Percentiles rank a stretch among this genome's conserved stretches.
phyloP scores from a whole-genome alignment of 2,329 filamentous ascomycete genomes.

The Cercospora zeae-maydis region DNA sequence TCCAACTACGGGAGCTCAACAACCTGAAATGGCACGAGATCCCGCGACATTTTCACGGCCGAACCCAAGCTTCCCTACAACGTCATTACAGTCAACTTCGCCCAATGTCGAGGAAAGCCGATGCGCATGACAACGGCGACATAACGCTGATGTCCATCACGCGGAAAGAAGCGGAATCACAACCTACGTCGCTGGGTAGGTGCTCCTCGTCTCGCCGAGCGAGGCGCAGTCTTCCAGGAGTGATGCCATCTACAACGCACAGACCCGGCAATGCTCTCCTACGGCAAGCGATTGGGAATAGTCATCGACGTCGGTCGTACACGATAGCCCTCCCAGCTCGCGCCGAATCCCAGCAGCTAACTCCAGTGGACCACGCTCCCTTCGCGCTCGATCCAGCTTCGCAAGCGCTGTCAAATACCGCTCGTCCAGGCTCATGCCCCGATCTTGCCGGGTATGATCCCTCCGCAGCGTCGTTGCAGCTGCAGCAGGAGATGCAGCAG shows the following conservation, averaged over 20 bases:
- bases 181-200: neutral
- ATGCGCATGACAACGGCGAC: neutral
- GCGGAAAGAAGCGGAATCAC: neutral
- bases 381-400: neutral
- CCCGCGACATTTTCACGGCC: slow-evolving; percentile 1
- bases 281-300: slow-evolving; percentile 2
- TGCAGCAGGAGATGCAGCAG: slow-evolving; percentile 5
- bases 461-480: slow-evolving; percentile 5
- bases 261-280: slow-evolving; percentile 4
- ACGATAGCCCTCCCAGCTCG: neutral
- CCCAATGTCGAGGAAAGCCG: neutral
- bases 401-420: neutral
- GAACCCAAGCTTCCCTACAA: neutral
- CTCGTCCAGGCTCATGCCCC: neutral
- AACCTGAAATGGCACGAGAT: slow-evolving; percentile 11
- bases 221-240: neutral
- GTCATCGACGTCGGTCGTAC: slow-evolving; percentile 1
- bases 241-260: neutral
- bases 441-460: neutral
- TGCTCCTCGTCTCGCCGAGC: neutral
- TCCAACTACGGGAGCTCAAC: slow-evolving; percentile 16
- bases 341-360: neutral
- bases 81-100: neutral
- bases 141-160: neutral
- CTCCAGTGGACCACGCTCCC: neutral